A percentile compares a stretch with the other conserved stretches of the same genome.
Conservation (phyloP, 768 basidiomycete species). For the Infundibulicybe gibba region DNA sequence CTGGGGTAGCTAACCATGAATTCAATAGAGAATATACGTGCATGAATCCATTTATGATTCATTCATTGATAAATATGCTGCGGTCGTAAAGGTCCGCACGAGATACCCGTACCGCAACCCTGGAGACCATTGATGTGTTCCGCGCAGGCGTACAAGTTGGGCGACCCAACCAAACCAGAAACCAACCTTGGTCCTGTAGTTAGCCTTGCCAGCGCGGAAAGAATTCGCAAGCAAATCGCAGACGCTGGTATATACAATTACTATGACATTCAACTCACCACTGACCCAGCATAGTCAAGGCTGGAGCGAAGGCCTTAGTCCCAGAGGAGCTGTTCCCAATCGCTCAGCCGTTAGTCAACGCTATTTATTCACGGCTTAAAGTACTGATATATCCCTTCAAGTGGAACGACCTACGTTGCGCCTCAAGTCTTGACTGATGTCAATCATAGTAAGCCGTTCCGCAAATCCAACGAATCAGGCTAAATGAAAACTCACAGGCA, state of each 20-base stretch:
- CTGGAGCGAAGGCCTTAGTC: slow-evolving; percentile 78
- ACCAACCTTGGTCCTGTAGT: slow-evolving; percentile 93
- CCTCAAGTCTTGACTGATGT: slow-evolving; percentile 92
- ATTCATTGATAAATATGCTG: slow-evolving; percentile 74
- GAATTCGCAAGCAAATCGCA: slow-evolving; percentile 81
- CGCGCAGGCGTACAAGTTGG: slow-evolving; percentile 75
- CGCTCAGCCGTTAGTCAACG: slow-evolving; percentile 58
- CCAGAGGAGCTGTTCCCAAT: slow-evolving; percentile 61
- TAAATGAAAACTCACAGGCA: slow-evolving; percentile 39
- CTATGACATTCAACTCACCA: background rate
- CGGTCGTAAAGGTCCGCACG: slow-evolving; percentile 60
- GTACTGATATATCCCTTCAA: slow-evolving; percentile 1
- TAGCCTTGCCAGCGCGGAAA: slow-evolving; percentile 78
- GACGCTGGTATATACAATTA: slow-evolving; percentile 62
- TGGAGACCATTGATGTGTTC: background rate
- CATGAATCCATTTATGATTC: slow-evolving; percentile 78
- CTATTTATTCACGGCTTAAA: background rate
- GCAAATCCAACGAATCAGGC: slow-evolving; percentile 1
- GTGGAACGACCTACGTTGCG: slow-evolving; percentile 82
- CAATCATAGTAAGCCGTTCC: slow-evolving; percentile 66
- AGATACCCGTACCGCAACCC: background rate
- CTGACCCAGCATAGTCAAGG: slow-evolving; percentile 42
- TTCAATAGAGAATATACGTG: slow-evolving; percentile 81
- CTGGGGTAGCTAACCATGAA: no score
- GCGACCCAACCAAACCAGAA: slow-evolving; percentile 71